Percentiles rank a stretch among this genome's conserved stretches.
phyloP scores from a whole-genome alignment of 345 rosid genomes.

The Brassica incana region DNA sequence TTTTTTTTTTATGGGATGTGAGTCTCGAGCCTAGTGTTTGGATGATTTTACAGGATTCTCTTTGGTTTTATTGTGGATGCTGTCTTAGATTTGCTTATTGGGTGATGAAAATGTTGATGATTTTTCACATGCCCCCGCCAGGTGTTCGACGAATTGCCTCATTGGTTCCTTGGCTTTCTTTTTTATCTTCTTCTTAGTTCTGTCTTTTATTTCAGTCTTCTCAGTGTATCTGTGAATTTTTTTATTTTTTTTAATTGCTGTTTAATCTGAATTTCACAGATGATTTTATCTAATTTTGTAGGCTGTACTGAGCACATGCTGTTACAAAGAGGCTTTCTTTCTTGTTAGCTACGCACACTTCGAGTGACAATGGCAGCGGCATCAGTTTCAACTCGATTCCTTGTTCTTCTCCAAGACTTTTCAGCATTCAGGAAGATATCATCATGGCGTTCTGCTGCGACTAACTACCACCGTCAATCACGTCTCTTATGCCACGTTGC shows the following conservation, averaged over 20 bases:
- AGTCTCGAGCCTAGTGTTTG: background rate
- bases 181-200: background rate
- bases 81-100: background rate
- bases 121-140: background rate
- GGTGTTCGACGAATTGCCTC: conserved; percentile 17
- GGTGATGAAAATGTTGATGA: background rate
- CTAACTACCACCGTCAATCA: conserved; percentile 40
- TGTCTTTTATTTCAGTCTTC: background rate
- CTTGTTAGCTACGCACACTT: conserved; percentile 7
- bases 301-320: conserved; percentile 8
- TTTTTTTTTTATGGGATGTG: background rate
- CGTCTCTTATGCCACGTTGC: conserved; percentile 49
- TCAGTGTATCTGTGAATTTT: background rate
- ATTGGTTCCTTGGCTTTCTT: background rate
- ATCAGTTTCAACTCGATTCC: conserved; percentile 58
- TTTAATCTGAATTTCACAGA: background rate
- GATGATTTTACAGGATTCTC: background rate
- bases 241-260: background rate
- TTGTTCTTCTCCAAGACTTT: conserved; percentile 59
- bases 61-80: background rate
- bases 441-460: conserved; percentile 40
- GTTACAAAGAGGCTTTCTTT: conserved; percentile 11
- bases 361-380: conserved; percentile 49
- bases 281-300: conserved; percentile 1
- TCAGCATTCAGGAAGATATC: conserved; percentile 49